Conservation (phyloP, 2,329 filamentous ascomycete genomes). For the Fusarium subtropicale region DNA sequence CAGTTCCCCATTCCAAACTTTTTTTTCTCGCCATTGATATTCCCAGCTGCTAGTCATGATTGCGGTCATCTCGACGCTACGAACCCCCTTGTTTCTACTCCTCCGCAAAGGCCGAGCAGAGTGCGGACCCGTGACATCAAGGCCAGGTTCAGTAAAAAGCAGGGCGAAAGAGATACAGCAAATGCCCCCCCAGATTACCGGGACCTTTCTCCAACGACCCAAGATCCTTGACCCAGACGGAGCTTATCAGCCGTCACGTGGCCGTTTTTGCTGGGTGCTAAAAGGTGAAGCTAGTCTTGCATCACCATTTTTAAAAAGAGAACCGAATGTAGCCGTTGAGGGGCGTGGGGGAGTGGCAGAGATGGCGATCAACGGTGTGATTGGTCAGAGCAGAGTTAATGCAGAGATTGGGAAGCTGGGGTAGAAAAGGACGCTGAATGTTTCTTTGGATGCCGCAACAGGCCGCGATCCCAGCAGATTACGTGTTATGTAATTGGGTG, state of each 20-base stretch:
- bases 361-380: conserved; percentile 5
- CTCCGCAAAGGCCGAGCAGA: conserved; percentile 40
- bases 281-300: conserved; percentile 5
- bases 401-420: conserved; percentile 32
- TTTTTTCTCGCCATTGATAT: conserved; percentile 24
- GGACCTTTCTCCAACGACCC: not conserved
- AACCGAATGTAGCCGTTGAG: conserved; percentile 47
- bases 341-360: conserved; percentile 8
- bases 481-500: conserved; percentile 40
- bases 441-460: conserved; percentile 39
- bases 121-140: conserved; percentile 32
- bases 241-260: conserved; percentile 49
- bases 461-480: conserved; percentile 35
- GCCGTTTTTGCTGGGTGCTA: not conserved
- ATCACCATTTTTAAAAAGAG: not conserved
- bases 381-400: conserved; percentile 19
- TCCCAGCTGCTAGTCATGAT: conserved; percentile 22
- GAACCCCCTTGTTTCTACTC: not conserved
- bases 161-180: conserved; percentile 1
- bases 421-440: not conserved
- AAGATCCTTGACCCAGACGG: conserved; percentile 11
- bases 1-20: conserved; percentile 32
- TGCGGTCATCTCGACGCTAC: conserved; percentile 5
- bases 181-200: conserved; percentile 10
- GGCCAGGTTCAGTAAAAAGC: not conserved